Base-by-base conservation (phyloP, 2,329 filamentous ascomycete genomes). In the Talaromyces amestolkiae region DNA sequence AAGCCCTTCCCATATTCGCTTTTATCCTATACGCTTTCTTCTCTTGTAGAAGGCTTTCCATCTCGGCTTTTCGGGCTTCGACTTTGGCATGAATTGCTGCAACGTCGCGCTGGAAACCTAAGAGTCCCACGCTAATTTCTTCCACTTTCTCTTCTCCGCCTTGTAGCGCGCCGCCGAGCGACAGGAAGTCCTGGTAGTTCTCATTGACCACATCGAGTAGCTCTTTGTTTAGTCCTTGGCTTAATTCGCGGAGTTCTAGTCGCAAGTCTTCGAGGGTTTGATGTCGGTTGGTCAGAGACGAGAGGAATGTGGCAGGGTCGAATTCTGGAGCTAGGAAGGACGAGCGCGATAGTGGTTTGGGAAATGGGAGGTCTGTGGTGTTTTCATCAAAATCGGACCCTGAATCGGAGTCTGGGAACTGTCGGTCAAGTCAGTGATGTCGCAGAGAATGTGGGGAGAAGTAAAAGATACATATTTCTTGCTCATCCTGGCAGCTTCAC, bases 221-320 rank as follows among this genome's bases (percentile, higher is more conserved):
- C 80, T 99, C 95, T 68, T 90, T 87, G 72, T 89, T 91, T 67
- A 99, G 89, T 22, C 89, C 85, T 70, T 91, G 87, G 70, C 89
- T 91, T 61, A 96, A 86, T 66, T 93, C 87, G 53, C 93, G 89
- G 17, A 99, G 84, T 73, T 99, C 96, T 5, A 89, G 81, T 41
- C 94, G 91, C 37, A 99, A 83, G 76, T 99, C 95, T 75, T 97
- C 93, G 58, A 99, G 91, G 0, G 94, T 97, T 77, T 99, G 95
- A 77, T 99, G 95, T 1, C 95, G 90, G 74, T 95, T 89, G 22
- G 88, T 87, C 1, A 97, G 85, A 1, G 91, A 89, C 8, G 89
- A 93, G 78, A 99, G 89, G 76, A 97, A 99, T 2, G 82, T 81
- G 1, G 91, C 86, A 0, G 96, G 89, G 68, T 92, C 87, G 78